Evolutionary conservation across 1,284 basidiomycete genomes (phyloP).

Genomic region (Somion occarium): DNA sequence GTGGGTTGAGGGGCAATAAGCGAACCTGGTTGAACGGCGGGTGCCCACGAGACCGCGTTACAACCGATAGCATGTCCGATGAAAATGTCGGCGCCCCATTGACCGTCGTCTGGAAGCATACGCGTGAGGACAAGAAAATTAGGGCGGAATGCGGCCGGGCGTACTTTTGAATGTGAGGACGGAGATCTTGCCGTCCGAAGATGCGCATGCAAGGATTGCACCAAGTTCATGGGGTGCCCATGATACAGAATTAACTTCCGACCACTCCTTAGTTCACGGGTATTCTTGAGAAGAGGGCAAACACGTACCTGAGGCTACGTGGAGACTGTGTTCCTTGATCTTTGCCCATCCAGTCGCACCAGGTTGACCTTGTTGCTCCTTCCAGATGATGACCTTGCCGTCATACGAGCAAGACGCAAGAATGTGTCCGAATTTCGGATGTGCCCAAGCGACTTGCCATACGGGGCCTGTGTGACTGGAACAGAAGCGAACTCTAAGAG

Average conservation of each 20-base stretch:
- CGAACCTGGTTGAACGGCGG: conserved; percentile 83
- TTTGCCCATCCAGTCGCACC: conserved; percentile 75
- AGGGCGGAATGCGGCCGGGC: conserved; percentile 22
- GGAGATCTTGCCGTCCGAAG: conserved; percentile 97
- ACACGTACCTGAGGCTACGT: conserved; percentile 83
- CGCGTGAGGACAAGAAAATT: background rate
- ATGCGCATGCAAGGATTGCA: conserved; percentile 94
- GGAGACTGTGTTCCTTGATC: conserved; percentile 94
- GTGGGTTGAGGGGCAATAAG: conserved; percentile 57
- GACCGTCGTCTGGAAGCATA: conserved; percentile 76
- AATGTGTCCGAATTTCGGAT: conserved; percentile 95
- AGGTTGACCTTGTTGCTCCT: conserved; percentile 68
- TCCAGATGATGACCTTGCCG: conserved; percentile 98
- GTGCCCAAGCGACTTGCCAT: conserved; percentile 99
- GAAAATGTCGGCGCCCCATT: conserved; percentile 94
- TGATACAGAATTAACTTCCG: conserved; percentile 89
- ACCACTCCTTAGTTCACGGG: background rate
- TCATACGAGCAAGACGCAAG: conserved; percentile 98
- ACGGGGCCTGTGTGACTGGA: conserved; percentile 91
- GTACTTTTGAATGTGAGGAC: conserved; percentile 95
- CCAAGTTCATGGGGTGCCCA: conserved; percentile 99
- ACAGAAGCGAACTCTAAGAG: background rate
- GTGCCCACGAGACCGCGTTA: conserved; percentile 98
- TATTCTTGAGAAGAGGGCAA: background rate
- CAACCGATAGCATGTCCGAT: conserved; percentile 95